phyloP scores from a whole-genome alignment of 495 filamentous ascomycete species.

The Tetracladium marchalianum region DNA sequence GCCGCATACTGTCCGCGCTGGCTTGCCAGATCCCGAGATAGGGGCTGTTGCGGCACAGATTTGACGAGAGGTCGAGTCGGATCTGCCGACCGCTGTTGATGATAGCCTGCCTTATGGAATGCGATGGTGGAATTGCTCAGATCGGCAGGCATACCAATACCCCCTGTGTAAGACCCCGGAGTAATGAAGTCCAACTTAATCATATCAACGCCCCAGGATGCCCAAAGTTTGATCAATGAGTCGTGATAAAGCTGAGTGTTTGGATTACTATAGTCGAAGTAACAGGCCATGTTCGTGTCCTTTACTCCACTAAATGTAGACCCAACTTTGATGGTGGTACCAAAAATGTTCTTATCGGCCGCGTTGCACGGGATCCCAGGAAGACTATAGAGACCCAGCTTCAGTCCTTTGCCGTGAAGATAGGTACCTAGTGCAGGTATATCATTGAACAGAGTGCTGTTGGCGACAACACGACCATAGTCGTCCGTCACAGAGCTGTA shows the following conservation, averaged over 20 bases:
- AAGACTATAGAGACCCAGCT: constrained; percentile 22
- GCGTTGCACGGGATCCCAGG: constrained; percentile 20
- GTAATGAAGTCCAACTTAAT: constrained; percentile 25
- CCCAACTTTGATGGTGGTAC: constrained; percentile 21
- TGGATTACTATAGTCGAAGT: constrained; percentile 21
- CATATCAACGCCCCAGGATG: constrained; percentile 19
- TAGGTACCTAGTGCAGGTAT: constrained; percentile 14
- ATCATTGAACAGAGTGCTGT: constrained; percentile 17
- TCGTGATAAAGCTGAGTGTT: constrained; percentile 24
- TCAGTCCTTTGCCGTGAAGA: constrained; percentile 18
- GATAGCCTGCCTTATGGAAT: constrained; percentile 23
- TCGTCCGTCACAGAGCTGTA: constrained; percentile 2
- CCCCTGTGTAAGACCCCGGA: constrained; percentile 19
- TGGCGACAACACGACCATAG: constrained; percentile 20
- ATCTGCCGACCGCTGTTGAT: constrained; percentile 18
- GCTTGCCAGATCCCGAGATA: constrained; percentile 18
- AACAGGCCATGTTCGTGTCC: constrained; percentile 13
- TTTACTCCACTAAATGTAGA: constrained; percentile 19
- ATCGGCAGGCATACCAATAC: constrained; percentile 17
- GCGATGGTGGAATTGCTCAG: constrained; percentile 15
- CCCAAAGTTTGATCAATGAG: constrained; percentile 20
- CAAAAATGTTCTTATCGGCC: constrained; percentile 16
- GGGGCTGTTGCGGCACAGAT: constrained; percentile 20
- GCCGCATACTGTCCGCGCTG: constrained; percentile 22
- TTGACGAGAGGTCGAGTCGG: constrained; percentile 24